Conservation (phyloP, 495 filamentous ascomycete species). For the Talaromyces proteolyticus region DNA sequence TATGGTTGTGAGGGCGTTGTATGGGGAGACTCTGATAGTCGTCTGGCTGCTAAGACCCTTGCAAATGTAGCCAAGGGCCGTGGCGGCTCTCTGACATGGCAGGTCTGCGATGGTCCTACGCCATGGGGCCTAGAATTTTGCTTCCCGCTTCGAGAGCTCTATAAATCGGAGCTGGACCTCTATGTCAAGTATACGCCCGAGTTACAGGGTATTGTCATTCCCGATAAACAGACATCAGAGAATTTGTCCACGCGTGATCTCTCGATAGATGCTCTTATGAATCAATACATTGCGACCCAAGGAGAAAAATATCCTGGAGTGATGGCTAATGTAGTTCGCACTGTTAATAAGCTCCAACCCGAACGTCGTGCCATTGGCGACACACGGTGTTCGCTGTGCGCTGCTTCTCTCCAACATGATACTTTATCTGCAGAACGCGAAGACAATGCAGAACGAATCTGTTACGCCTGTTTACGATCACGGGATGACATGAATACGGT, state of each 20-base stretch:
- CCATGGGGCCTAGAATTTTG: constrained; percentile 54
- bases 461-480: constrained; percentile 56
- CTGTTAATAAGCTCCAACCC: constrained; percentile 64
- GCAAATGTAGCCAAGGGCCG: constrained; percentile 86
- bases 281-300: constrained; percentile 79
- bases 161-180: constrained; percentile 67
- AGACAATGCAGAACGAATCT: constrained; percentile 28
- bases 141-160: constrained; percentile 76
- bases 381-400: constrained; percentile 32
- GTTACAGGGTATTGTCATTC: constrained; percentile 43
- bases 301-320: constrained; percentile 86
- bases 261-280: constrained; percentile 88
- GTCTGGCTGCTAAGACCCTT: constrained; percentile 80
- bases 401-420: constrained; percentile 31
- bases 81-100: constrained; percentile 75
- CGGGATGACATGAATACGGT: constrained; percentile 17
- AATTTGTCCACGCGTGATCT: constrained; percentile 54
- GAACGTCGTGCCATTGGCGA: constrained; percentile 10
- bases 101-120: constrained; percentile 65
- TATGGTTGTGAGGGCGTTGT: constrained; percentile 62
- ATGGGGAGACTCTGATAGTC: constrained; percentile 81
- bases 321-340: constrained; percentile 90
- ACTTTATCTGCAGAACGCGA: constrained; percentile 21
- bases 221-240: constrained; percentile 28
- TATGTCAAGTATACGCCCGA: constrained; percentile 53